Evolutionary conservation across 78 protist species (phyloP).

Genomic region (Dictyostelium purpureum): DNA sequence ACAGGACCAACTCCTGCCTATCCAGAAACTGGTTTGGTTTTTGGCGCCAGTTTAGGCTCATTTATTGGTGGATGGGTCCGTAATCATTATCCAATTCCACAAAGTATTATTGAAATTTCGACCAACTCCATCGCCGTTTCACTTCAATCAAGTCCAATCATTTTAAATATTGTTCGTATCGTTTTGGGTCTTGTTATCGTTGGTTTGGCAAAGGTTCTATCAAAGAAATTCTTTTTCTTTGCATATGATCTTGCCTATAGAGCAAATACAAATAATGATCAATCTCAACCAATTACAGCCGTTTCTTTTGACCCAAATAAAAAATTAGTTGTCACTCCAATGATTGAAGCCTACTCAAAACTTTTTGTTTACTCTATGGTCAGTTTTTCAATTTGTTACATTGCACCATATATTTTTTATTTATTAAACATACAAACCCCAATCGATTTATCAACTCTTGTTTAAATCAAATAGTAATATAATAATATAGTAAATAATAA

Average conservation of each 20-base stretch:
- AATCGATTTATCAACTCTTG: not conserved
- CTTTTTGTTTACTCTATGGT: conserved; percentile 39
- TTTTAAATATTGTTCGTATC: not conserved
- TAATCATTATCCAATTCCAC: not conserved
- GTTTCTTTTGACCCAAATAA: not conserved
- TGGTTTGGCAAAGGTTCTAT: conserved; percentile 12
- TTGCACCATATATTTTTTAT: not conserved
- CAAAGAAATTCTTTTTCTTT: conserved; percentile 60
- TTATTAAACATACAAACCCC: not conserved
- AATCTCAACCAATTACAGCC: conserved; percentile 2
- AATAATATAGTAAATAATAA: too few species aligned
- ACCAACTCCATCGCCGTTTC: not conserved
- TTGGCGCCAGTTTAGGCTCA: conserved; percentile 45
- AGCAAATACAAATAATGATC: not conserved
- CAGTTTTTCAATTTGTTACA: not conserved
- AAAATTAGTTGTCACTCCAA: conserved; percentile 1
- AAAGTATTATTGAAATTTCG: not conserved
- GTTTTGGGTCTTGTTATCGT: conserved; percentile 9
- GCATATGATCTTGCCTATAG: not conserved
- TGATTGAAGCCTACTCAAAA: conserved; percentile 56
- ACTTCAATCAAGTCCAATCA: not conserved
- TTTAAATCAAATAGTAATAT: too few species aligned
- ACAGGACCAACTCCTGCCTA: conserved; percentile 72
- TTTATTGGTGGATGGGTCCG: conserved; percentile 1
- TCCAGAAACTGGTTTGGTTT: conserved; percentile 66